These are phyloP conservation scores for Abortiporus biennis DNA, from an alignment of 1,284 basidiomycete species.

Conservation along the genomic window DNA sequence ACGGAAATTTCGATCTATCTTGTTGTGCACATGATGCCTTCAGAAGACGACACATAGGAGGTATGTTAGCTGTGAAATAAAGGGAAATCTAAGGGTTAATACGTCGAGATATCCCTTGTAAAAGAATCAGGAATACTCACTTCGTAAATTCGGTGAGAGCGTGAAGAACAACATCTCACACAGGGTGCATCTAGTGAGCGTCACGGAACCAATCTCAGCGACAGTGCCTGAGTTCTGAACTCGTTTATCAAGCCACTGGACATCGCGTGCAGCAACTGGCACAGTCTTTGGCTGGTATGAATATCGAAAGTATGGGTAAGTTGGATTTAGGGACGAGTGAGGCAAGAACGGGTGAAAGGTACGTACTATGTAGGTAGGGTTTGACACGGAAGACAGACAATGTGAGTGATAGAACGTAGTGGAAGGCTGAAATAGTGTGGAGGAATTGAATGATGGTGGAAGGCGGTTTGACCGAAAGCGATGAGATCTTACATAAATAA, in stretches of 20 bases:
- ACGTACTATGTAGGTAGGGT: not conserved
- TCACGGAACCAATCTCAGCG: too few relatives aligned
- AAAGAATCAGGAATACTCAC: not conserved
- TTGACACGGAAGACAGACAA: constrained; percentile 1
- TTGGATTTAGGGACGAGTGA: not conserved
- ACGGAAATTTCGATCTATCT: too few relatives aligned
- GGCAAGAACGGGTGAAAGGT: not conserved
- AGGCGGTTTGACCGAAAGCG: constrained; percentile 4
- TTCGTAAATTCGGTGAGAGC: too few relatives aligned
- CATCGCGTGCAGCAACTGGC: too few relatives aligned
- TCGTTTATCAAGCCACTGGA: too few relatives aligned
- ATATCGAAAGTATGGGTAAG: not conserved
- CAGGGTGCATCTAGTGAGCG: too few relatives aligned
- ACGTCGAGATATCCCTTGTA: not conserved
- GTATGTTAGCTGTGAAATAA: not conserved
- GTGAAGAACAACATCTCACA: too few relatives aligned
- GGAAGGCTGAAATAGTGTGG: constrained; percentile 6
- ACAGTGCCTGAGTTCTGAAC: too few relatives aligned
- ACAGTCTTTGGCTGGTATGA: not conserved
- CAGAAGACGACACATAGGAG: not conserved
- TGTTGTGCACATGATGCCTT: not conserved
- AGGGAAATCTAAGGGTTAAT: not conserved
- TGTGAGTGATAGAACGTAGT: constrained; percentile 3
- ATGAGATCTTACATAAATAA: constrained; percentile 25
- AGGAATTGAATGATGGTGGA: constrained; percentile 11